Percentiles rank a stretch among this genome's conserved stretches.
Conservation (phyloP, 116 monocot species). For the Cymodocea nodosa region DNA sequence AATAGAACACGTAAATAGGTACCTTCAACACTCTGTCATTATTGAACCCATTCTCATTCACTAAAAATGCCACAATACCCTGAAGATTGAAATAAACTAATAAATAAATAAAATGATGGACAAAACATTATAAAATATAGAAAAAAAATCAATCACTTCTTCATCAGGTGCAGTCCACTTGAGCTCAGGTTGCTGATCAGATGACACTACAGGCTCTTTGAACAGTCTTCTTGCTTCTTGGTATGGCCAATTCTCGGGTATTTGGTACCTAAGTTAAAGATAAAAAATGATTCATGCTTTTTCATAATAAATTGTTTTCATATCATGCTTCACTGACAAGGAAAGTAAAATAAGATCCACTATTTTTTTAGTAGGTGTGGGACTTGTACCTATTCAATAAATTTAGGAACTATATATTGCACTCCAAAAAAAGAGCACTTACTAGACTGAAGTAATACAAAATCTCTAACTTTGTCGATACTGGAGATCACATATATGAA, state of each 20-base stretch:
- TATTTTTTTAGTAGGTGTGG: no score
- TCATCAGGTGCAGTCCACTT: conserved; percentile 96
- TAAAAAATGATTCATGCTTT: not conserved
- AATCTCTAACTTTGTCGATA: no score
- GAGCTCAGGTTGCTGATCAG: conserved; percentile 48
- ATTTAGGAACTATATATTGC: no score
- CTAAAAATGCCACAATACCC: conserved; percentile 81
- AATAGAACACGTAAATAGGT: conserved; percentile 7
- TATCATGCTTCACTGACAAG: not conserved
- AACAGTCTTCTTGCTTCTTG: conserved; percentile 79
- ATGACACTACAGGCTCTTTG: conserved; percentile 66
- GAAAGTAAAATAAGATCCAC: not conserved
- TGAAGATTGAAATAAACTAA: conserved; percentile 13
- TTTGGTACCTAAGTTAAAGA: conserved; percentile 53
- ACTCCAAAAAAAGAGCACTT: no score
- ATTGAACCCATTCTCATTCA: conserved; percentile 97
- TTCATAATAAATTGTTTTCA: not conserved
- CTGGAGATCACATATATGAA: no score
- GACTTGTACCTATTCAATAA: no score
- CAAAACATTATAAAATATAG: not conserved
- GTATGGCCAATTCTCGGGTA: conserved; percentile 96
- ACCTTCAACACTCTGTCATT: conserved; percentile 77
- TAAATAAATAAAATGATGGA: not conserved
- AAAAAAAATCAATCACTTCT: conserved; percentile 35
- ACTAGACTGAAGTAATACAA: no score